phyloP scores from a whole-genome alignment of 768 basidiomycete species.

The Daedaleopsis nitida region DNA sequence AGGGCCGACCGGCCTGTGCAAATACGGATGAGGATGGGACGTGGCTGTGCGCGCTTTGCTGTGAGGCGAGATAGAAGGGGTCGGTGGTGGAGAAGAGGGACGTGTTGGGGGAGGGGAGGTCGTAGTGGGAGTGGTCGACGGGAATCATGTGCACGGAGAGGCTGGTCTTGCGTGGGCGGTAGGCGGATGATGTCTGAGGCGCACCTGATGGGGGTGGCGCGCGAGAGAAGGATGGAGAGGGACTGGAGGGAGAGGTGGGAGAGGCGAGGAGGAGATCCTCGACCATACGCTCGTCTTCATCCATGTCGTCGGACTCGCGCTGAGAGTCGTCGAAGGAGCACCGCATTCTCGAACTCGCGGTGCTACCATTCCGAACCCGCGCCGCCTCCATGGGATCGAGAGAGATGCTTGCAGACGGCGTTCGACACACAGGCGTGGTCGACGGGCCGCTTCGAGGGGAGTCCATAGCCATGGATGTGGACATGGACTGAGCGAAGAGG shows the following conservation, averaged over 20 bases:
- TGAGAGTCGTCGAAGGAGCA: slow-evolving; percentile 31
- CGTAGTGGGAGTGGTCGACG: slow-evolving; percentile 22
- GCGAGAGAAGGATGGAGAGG: slow-evolving; percentile 21
- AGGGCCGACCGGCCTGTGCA: slow-evolving; percentile 38
- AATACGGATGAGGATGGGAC: slow-evolving; percentile 37
- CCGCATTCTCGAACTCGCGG: slow-evolving; percentile 17
- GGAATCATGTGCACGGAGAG: slow-evolving; percentile 19
- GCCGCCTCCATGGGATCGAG: slow-evolving; percentile 27
- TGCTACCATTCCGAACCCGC: slow-evolving; percentile 13
- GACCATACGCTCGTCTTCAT: slow-evolving; percentile 46
- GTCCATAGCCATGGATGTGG: slow-evolving; percentile 20
- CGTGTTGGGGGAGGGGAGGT: slow-evolving; percentile 29
- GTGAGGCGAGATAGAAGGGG: slow-evolving; percentile 50
- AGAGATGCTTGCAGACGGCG: slow-evolving; percentile 28
- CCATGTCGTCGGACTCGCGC: slow-evolving; percentile 42
- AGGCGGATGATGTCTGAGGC: slow-evolving; percentile 17
- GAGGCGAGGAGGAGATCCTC: slow-evolving; percentile 47
- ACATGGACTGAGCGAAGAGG: slow-evolving; percentile 37
- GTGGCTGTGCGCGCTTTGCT: slow-evolving; percentile 36
- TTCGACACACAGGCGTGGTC: slow-evolving; percentile 28
- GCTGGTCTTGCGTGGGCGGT: slow-evolving; percentile 19
- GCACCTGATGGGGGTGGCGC: slow-evolving; percentile 16
- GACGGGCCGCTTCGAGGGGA: slow-evolving; percentile 27
- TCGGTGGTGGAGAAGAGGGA: slow-evolving; percentile 48
- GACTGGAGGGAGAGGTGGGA: slow-evolving; percentile 20